phyloP scores from a whole-genome alignment of 768 basidiomycete genomes.

The Mycena galopus region DNA sequence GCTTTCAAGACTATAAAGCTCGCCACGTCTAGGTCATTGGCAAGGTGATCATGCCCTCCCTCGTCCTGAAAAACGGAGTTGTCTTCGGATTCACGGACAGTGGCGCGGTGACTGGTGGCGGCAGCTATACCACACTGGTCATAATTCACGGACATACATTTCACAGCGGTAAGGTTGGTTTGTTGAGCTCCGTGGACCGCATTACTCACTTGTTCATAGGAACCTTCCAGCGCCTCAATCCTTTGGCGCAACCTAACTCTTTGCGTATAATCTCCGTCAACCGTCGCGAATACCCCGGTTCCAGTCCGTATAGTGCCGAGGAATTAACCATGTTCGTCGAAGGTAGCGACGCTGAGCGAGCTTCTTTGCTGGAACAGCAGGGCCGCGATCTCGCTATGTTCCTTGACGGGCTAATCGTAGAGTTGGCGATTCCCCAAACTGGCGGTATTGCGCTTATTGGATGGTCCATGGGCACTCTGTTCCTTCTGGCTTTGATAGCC shows the following conservation, averaged over 20 bases:
- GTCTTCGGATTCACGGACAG: slow-evolving; percentile 47
- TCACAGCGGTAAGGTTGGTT: slow-evolving; percentile 38
- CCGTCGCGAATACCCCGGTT: slow-evolving; percentile 50
- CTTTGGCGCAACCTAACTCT: slow-evolving; percentile 32
- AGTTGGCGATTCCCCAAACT: slow-evolving; percentile 32
- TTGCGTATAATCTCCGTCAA: slow-evolving; percentile 49
- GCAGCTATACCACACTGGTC: slow-evolving; percentile 40
- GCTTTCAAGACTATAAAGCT: background rate
- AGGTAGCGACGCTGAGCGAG: slow-evolving; percentile 37
- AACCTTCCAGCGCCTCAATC: slow-evolving; percentile 40
- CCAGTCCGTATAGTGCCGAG: slow-evolving; percentile 45
- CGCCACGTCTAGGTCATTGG: background rate
- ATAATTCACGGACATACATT: slow-evolving; percentile 49
- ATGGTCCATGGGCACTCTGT: slow-evolving; percentile 48
- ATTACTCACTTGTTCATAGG: slow-evolving; percentile 32
- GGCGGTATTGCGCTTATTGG: slow-evolving; percentile 42
- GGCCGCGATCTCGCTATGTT: slow-evolving; percentile 46
- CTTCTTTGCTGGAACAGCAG: slow-evolving; percentile 40
- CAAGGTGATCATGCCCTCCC: slow-evolving; percentile 22
- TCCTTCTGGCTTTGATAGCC: slow-evolving; percentile 40
- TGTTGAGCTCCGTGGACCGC: background rate
- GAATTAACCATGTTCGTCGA: slow-evolving; percentile 37
- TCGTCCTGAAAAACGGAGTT: slow-evolving; percentile 33
- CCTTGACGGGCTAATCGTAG: slow-evolving; percentile 42
- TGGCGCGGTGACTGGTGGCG: slow-evolving; percentile 34